Conservation (phyloP, 2,329 filamentous ascomycete genomes). For the Zymoseptoria ardabiliae region DNA sequence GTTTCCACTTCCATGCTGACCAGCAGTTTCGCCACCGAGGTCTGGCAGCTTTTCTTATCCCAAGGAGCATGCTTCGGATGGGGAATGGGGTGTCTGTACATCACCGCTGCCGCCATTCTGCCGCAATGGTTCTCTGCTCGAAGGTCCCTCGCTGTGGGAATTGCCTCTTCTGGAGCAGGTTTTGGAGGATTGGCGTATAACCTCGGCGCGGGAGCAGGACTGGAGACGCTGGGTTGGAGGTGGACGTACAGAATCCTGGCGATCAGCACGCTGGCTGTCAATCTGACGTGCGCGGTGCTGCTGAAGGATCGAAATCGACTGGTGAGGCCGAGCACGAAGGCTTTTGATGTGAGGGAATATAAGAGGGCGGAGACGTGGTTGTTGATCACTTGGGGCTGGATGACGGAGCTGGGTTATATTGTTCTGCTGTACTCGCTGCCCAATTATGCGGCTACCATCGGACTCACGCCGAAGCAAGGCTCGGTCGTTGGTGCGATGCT, state of each 20-base stretch:
- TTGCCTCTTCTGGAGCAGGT: slow-evolving; percentile 59
- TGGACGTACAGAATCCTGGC: slow-evolving; percentile 53
- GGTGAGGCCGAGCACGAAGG: slow-evolving; percentile 9
- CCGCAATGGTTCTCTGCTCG: slow-evolving; percentile 66
- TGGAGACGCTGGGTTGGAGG: slow-evolving; percentile 41
- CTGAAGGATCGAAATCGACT: slow-evolving; percentile 49
- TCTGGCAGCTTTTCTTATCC: slow-evolving; percentile 67
- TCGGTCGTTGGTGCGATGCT: slow-evolving; percentile 20
- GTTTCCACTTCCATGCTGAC: slow-evolving; percentile 58
- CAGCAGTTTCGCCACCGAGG: slow-evolving; percentile 58
- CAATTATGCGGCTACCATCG: slow-evolving; percentile 18
- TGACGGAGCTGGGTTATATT: slow-evolving; percentile 22
- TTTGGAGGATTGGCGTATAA: slow-evolving; percentile 65
- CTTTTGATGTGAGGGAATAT: slow-evolving; percentile 16
- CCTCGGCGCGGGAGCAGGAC: slow-evolving; percentile 58
- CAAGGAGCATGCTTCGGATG: slow-evolving; percentile 67
- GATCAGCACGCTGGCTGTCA: slow-evolving; percentile 54
- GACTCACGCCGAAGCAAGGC: slow-evolving; percentile 16
- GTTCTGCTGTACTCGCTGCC: slow-evolving; percentile 21
- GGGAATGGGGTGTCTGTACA: slow-evolving; percentile 68
- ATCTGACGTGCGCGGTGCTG: slow-evolving; percentile 53
- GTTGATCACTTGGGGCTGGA: slow-evolving; percentile 18
- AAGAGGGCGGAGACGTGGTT: slow-evolving; percentile 14
- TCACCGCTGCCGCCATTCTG: slow-evolving; percentile 56
- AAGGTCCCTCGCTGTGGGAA: slow-evolving; percentile 60